Evolutionary conservation across 495 filamentous ascomycete genomes (phyloP).

Genomic region (Coniosporium apollinis): DNA sequence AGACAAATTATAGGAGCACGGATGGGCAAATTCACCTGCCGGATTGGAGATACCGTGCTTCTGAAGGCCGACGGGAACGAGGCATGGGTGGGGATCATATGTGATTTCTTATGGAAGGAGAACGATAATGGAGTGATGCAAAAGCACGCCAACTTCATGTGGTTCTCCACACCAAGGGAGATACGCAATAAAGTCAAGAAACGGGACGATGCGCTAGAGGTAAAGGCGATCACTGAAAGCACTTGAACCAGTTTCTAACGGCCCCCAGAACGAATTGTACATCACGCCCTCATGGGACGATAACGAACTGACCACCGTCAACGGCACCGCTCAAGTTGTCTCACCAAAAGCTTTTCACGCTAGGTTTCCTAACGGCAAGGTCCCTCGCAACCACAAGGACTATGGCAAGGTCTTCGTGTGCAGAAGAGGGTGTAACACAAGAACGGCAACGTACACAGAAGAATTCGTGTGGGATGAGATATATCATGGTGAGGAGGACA

Average conservation of each 20-base stretch:
- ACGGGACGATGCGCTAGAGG: conserved; percentile 58
- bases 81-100: conserved; percentile 80
- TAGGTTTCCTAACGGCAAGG: conserved; percentile 57
- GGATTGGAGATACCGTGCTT: conserved; percentile 64
- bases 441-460: conserved; percentile 78
- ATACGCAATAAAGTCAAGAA: conserved; percentile 71
- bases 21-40: conserved; percentile 72
- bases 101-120: conserved; percentile 29
- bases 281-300: conserved; percentile 69
- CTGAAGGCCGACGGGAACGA: conserved; percentile 77
- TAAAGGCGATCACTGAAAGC: conserved; percentile 13
- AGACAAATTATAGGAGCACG: conserved; percentile 54
- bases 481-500: conserved; percentile 45
- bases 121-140: conserved; percentile 7
- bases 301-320: conserved; percentile 78
- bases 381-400: conserved; percentile 56
- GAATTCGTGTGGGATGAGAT: conserved; percentile 87
- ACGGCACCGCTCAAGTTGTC: conserved; percentile 68
- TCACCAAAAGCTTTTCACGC: conserved; percentile 48
- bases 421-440: conserved; percentile 69
- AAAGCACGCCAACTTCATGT: conserved; percentile 27
- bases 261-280: conserved; percentile 70
- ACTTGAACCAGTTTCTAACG: conserved; percentile 2
- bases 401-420: conserved; percentile 85
- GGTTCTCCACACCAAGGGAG: conserved; percentile 85